Percentiles rank a stretch among this genome's conserved stretches.
Evolutionary conservation across 805 yeast genomes (phyloP).

Genomic region (Citeromyces nyonsensis): DNA sequence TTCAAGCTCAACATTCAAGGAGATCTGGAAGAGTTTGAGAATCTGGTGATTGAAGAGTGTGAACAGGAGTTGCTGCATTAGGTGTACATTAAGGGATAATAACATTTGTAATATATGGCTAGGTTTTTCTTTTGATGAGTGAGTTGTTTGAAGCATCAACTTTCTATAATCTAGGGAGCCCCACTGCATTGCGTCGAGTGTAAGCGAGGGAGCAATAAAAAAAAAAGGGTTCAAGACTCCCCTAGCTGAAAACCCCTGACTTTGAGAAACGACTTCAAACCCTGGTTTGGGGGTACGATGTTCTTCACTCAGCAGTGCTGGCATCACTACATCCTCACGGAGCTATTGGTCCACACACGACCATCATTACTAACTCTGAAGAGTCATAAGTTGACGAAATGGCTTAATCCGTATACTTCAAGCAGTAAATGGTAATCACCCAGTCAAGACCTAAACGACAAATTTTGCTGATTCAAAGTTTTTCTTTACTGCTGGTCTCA

Average conservation of each 20-base stretch:
- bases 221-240: not conserved
- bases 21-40: slow-evolving; percentile 44
- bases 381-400: no score
- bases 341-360: no score
- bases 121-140: not conserved
- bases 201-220: not conserved
- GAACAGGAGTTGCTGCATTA: slow-evolving; percentile 8
- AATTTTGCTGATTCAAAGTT: no score
- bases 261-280: no score
- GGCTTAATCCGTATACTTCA: no score
- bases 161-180: slow-evolving; percentile 1
- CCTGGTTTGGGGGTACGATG: no score
- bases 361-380: no score
- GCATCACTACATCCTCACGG: no score
- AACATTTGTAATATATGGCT: slow-evolving; percentile 1
- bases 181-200: not conserved
- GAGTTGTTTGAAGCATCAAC: slow-evolving; percentile 2
- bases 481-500: no score
- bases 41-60: slow-evolving; percentile 21
- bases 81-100: slow-evolving; percentile 5
- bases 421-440: no score
- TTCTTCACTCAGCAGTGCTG: no score
- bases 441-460: no score
- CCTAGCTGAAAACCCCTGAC: not conserved
- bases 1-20: slow-evolving; percentile 58